Evolutionary conservation across 78 protist species (phyloP).

Genomic region (Guillardia theta): DNA sequence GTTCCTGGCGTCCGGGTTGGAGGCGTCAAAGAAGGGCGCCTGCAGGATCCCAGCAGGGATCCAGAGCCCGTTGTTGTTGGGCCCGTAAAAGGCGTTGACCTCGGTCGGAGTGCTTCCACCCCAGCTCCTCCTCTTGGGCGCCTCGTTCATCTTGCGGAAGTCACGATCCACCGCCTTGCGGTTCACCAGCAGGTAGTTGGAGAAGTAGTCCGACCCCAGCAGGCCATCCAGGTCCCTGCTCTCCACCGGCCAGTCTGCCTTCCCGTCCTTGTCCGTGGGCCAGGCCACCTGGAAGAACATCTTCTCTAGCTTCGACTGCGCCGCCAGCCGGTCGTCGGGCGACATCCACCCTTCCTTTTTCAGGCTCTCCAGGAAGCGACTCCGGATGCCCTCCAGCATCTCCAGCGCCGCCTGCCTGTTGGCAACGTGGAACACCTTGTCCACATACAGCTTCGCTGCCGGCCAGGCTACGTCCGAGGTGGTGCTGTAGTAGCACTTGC

Average conservation of each 20-base stretch:
- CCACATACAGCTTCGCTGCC: neutral
- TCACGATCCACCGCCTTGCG: neutral
- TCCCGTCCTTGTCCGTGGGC: slow-evolving; percentile 11
- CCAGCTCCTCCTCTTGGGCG: neutral
- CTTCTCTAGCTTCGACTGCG: neutral
- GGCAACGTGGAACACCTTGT: neutral
- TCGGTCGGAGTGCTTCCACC: neutral
- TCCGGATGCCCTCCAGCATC: neutral
- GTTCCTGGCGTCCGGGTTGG: neutral
- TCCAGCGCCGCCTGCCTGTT: neutral
- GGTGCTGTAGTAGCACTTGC: slow-evolving; percentile 20
- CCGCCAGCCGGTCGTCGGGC: neutral
- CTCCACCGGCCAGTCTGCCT: neutral
- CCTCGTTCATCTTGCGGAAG: neutral
- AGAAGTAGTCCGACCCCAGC: neutral
- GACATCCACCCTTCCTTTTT: neutral
- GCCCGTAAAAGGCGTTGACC: slow-evolving; percentile 40
- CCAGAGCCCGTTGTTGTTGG: slow-evolving; percentile 36
- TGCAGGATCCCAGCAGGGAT: slow-evolving; percentile 39
- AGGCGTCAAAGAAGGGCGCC: neutral
- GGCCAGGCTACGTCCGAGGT: neutral
- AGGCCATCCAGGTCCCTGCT: neutral
- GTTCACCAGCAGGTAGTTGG: neutral
- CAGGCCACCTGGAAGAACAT: slow-evolving; percentile 19
- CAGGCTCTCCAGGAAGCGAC: neutral